These are phyloP conservation scores for Phascolomyces articulosus DNA, from an alignment of 371 early-diverging fungal species.

Conservation along the genomic window DNA sequence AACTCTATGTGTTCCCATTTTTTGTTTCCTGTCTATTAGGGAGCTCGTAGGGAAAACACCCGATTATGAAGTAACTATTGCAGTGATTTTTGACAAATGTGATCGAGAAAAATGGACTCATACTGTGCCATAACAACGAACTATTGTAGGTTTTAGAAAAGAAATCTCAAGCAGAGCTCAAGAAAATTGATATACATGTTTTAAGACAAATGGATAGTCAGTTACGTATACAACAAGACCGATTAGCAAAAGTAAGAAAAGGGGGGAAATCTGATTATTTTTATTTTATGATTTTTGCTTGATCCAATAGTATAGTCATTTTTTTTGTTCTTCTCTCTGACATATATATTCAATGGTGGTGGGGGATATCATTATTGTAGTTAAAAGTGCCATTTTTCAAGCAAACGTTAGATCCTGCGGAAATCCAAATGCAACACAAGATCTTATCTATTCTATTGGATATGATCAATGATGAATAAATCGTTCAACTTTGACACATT, in stretches of 20 bases:
- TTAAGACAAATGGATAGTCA: conserved; percentile 40
- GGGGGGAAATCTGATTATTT: neutral
- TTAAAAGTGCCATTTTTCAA: conserved; percentile 47
- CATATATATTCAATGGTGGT: no score
- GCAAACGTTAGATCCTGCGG: conserved; percentile 25
- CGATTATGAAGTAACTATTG: conserved; percentile 1
- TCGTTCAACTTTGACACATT: no score
- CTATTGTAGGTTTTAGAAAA: conserved; percentile 18
- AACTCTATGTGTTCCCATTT: no score
- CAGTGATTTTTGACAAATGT: neutral
- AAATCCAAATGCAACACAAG: conserved; percentile 41
- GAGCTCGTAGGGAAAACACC: neutral
- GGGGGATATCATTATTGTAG: conserved; percentile 12
- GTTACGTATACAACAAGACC: conserved; percentile 27
- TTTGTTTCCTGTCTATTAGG: neutral
- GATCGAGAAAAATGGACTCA: neutral
- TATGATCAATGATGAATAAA: conserved; percentile 37
- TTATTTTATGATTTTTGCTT: neutral
- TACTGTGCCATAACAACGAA: neutral
- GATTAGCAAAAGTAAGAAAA: conserved; percentile 23
- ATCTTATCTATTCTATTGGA: conserved; percentile 42
- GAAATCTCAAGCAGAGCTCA: conserved; percentile 27
- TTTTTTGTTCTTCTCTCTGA: no score
- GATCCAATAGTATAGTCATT: no score
- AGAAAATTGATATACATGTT: conserved; percentile 33